Evolutionary conservation across 2,329 filamentous ascomycete species (phyloP), one percentile per base, ranked within the genome.

Genomic region (Alternaria brassicicola): DNA sequence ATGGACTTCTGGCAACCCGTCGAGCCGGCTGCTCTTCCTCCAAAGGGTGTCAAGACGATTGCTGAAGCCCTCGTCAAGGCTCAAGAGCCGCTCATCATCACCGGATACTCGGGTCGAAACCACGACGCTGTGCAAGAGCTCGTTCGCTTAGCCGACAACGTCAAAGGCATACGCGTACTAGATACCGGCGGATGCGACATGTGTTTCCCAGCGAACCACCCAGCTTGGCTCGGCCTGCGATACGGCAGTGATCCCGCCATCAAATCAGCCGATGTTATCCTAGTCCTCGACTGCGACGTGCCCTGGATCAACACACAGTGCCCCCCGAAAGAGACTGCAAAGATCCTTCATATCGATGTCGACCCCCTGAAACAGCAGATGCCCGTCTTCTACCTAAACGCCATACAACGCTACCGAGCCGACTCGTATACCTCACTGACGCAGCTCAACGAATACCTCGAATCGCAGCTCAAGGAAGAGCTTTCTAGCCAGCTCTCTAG

Each of bases 281-380:
- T 97, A 1, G 89, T 97, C 2, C 73, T 96, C 23, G 90, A 97
- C 76, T 96, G 92, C 63, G 93, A 97, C 71, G 92, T 97, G 0
- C 93, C 93, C 0, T 97, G 93, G 92, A 93, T 97, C 54, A 88
- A 89, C n/a, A 95, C 92, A 0, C 86, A 87, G 60, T 88, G 85
- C 77, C 82, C 83, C 43, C 88, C 88, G 0, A 82, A 79, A 3
- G 75, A 79, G 1, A 77, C 80, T 6, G 84, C 87, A 2, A 86
- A 82, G 58, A 85, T 90, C 62, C 83, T 86, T 56, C 88, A 90
- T 65, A 80, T 90, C 48, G 88, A 90, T 64, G 80, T 86, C 33
- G 88, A 90, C 62, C 87, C 88, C 1, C 77, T 90, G 21, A 90
- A 90, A 60, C 82, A 86, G 61, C 82, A 85, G 62, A 85, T 86